Evolutionary conservation across 73 alveolate species (phyloP).

Genomic region (Paraurostyla sp.): DNA sequence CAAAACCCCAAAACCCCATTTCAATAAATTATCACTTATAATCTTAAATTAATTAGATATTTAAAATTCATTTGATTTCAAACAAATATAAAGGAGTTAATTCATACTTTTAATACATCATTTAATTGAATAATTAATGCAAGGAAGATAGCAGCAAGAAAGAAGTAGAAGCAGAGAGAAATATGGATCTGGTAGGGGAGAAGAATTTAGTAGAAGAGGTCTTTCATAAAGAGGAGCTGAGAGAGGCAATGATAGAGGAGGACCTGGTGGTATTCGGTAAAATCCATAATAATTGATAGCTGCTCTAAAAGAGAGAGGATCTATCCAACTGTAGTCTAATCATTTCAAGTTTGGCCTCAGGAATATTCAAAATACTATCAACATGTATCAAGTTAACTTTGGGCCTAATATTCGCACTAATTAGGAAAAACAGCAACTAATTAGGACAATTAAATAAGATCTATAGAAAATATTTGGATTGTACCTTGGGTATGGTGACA

Average conservation of each 20-base stretch:
- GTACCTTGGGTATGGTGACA: background rate
- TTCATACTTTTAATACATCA: no score
- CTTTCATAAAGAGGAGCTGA: background rate
- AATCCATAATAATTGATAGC: background rate
- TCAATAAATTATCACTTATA: no score
- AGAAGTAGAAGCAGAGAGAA: slow-evolving; percentile 39
- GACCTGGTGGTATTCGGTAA: background rate
- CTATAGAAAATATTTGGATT: background rate
- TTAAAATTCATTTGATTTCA: no score
- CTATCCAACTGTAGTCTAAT: background rate
- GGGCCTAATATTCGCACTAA: background rate
- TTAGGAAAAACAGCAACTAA: background rate
- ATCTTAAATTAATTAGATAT: no score
- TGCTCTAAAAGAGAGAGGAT: background rate
- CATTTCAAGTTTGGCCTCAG: slow-evolving; percentile 44
- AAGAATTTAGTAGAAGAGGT: background rate
- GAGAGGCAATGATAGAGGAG: slow-evolving; percentile 26
- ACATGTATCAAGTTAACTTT: slow-evolving; percentile 2
- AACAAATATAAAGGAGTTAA: no score
- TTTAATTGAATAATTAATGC: no score
- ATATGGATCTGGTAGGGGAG: background rate
- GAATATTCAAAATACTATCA: background rate
- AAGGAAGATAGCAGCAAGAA: no score
- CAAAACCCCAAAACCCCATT: no score
- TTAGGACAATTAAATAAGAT: background rate